Evolutionary conservation across 768 basidiomycete species (phyloP).

Genomic region (Tulasnella sp.): DNA sequence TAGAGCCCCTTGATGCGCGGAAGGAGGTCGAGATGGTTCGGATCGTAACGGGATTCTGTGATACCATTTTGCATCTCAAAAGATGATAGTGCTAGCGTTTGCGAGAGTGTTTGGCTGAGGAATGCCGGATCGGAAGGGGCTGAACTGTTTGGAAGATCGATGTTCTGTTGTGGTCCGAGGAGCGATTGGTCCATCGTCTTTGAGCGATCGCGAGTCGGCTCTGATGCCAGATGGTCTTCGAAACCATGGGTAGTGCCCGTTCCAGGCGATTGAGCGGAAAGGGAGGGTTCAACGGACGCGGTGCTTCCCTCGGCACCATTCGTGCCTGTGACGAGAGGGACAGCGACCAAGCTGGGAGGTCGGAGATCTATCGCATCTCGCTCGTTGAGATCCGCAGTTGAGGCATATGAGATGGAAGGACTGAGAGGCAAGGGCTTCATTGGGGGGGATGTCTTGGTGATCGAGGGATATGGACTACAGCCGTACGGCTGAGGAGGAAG

Average conservation of each 20-base stretch:
- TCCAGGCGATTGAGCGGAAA: too few species aligned
- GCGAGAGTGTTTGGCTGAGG: background rate
- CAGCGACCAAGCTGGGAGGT: background rate
- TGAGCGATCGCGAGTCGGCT: too few species aligned
- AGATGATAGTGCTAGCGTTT: background rate
- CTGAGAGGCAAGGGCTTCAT: background rate
- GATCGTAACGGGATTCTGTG: background rate
- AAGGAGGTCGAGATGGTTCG: constrained; percentile 3
- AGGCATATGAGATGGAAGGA: background rate
- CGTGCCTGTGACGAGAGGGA: background rate
- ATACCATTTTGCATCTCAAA: background rate
- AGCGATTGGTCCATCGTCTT: too few species aligned
- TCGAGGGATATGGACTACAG: background rate
- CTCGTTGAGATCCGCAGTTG: background rate
- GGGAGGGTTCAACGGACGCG: background rate
- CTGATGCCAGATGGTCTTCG: too few species aligned
- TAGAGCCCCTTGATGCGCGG: constrained; percentile 35
- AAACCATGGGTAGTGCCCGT: too few species aligned
- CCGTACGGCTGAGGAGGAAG: background rate
- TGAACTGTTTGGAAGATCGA: too few species aligned
- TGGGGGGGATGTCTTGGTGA: background rate
- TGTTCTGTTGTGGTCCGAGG: too few species aligned
- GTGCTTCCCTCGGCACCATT: background rate
- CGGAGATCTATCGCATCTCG: background rate
- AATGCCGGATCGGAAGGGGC: too few species aligned